Base-by-base conservation (phyloP, 441 rosid species). In the Eruca vesicaria region DNA sequence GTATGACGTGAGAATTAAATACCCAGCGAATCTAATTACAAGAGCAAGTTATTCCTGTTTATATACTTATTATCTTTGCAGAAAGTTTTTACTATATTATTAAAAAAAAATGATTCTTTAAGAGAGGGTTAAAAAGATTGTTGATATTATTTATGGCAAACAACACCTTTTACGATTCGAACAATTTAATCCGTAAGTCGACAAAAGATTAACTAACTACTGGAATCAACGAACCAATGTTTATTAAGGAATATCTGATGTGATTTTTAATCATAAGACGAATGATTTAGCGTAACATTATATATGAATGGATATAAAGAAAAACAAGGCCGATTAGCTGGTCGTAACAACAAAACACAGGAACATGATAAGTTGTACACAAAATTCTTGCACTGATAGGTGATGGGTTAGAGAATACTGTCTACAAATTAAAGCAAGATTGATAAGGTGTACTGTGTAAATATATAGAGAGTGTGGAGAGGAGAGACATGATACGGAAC, bases 231-330 rank as follows among this genome's bases (percentile, higher is more conserved):
- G 77, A 66, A 68, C 66, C 74, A 66, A 60, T 61, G 69, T 61
- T 28, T 67, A 72, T 78, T 78, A 72, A 72, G 81, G 81, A 78
- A 78, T 78, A 72, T 78, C 23, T 72, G 77, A 72, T 78, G 74
- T 55, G 72, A 67, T 53, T 72, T 78, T 29, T 68, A 73, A 73
- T 68, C 74, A 78, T 73, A 63, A 68, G 81, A 73, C 63, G 71
- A 78, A 78, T 73, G 78, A 78, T 69, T 78, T 73, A 73, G 73
- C 81, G 65, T 62, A 73, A 68, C 55, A 56, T 50, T 76, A 33
- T 18, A 48, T 65, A 59, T 72, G 69, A 59, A 72, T 77, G 69
- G 65, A 78, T 78, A 67, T 61, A 71, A 23, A 23, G 26, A 78
- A 61, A 53, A 78, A 78, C 55, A 78, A 62, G 62, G 26, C 58